Evolutionary conservation across 345 rosid species (phyloP), one percentile per base, ranked within the genome.

Genomic region (Aquilaria yunnanensis): DNA sequence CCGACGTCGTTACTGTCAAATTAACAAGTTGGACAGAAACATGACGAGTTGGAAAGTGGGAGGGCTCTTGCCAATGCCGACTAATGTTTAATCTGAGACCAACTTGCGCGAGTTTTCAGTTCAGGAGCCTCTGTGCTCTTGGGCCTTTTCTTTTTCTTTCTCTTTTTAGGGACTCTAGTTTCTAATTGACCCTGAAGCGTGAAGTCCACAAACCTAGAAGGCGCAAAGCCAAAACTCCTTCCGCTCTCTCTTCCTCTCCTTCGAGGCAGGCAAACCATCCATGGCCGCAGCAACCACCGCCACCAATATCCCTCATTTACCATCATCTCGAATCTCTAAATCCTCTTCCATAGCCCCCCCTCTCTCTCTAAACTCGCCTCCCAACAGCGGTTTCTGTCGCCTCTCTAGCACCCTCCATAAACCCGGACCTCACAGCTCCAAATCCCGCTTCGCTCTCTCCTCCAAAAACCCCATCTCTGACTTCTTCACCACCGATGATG

Each of bases 391-490:
- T 8, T 60, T 69, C 57, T 43, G 61, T 57, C 47, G 61, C 54
- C 54, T 68, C 66, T 58, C 76, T 51, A 72, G 81, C 78, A 71
- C 80, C 80, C 78, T 72, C 64, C 70, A 61, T 67, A 80, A 75
- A 63, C 75, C 86, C 75, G 33, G 3, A 55, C 63, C 54, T 55
- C 60, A 32, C 63, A 57, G 8, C 11, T 78, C 76, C 69, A 32
- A 58, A 77, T 29, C 34, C 69, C 37, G 33, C 60, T 56, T n/a
- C 5, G 32, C 64, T 54, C 31, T 68, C 68, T 61, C 75, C 70
- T 73, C 84, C 31, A 69, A 69, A 62, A 79, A 74, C 70, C 88
- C 87, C 12, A 74, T 78, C 50, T 60, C 70, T 53, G 69, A 66
- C 49, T 47, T 70, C 60, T 56, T 67, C 31, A 56, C 79, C 4